Percentiles rank a stretch among this genome's conserved stretches.
These are phyloP conservation scores for Suhomyces anneliseae DNA, from an alignment of 1,139 yeast species.

Conservation along the genomic window DNA sequence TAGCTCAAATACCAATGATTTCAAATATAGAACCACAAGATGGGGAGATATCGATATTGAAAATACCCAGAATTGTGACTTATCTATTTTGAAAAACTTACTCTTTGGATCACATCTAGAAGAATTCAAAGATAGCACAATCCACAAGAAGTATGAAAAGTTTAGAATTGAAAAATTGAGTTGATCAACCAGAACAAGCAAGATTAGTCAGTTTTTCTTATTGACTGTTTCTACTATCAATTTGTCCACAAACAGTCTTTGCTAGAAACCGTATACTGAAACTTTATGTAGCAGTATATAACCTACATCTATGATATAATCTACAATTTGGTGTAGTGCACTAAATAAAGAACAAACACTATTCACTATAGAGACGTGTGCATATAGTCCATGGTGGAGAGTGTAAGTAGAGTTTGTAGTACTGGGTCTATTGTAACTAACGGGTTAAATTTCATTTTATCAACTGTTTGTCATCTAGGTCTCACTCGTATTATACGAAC, in stretches of 20 bases:
- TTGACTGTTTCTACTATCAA: no score
- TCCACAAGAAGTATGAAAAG: constrained; percentile 14
- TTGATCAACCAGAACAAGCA: not conserved
- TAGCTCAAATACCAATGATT: constrained; percentile 10
- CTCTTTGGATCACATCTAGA: constrained; percentile 18
- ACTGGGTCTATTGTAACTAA: no score
- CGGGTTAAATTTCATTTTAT: no score
- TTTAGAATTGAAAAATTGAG: constrained; percentile 12
- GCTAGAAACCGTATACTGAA: no score
- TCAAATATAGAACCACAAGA: constrained; percentile 10
- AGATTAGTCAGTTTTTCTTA: not conserved
- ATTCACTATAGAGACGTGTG: no score
- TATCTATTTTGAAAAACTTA: constrained; percentile 12
- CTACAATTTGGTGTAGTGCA: not conserved
- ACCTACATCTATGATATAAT: not conserved
- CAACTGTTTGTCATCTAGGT: no score
- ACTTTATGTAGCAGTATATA: not conserved
- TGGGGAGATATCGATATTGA: constrained; percentile 16
- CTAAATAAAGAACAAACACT: not conserved
- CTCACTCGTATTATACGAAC: no score
- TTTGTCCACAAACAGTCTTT: no score
- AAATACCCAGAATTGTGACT: constrained; percentile 13
- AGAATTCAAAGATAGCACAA: constrained; percentile 17
- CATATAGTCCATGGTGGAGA: no score
- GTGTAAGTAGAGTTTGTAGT: no score